Base-by-base conservation (phyloP, 805 yeast species). In the Monosporozyma yasuniensis region DNA sequence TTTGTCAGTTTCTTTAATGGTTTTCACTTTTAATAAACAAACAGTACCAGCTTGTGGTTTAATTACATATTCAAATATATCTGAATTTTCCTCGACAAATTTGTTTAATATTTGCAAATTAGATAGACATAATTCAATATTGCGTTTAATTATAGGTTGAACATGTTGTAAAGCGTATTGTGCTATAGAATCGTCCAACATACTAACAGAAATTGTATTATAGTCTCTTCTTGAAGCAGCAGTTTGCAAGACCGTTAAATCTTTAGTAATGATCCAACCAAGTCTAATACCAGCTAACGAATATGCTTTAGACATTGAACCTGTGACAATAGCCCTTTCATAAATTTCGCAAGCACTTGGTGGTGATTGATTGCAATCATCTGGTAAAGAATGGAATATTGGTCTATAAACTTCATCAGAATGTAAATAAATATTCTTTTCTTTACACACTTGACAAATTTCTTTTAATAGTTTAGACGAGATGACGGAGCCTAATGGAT, bases 401-500 rank as follows among this genome's bases (percentile, higher is more conserved):
- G 81, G 82, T 9, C 80, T 61, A 56, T 78, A 78, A 7, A 77
- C 81, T 54, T 78, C 81, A 59, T 78, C 82, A 43, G 75, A 70
- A 45, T 75, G 57, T 9, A 78, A 49, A 45, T 70, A 70, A 8
- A 67, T 63, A 41, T 62, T 68, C 16, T 60, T 50, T 14, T 56
- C 45, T 27, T 57, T 47, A 41, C 80, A 76, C 25, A 76, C 50
- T 3, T 60, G 63, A 8, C 72, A 72, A 25, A 78, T 67, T 34
- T 64, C 57, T 8, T 52, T 41, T 53, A 78, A 55, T 8, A 59
- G 47, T 1, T 58, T 60, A 47, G 67, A 65, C 1, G 66, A 61
- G 60, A 76, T 70, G 4, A 76, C 72, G 32, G 51, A 47, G 12
- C 61, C 60, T 23, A 59, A 47, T 4, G 80, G 80, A 53, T 76